Evolutionary conservation across 2,329 filamentous ascomycete species (phyloP).

Genomic region (Exophiala aquamarina): DNA sequence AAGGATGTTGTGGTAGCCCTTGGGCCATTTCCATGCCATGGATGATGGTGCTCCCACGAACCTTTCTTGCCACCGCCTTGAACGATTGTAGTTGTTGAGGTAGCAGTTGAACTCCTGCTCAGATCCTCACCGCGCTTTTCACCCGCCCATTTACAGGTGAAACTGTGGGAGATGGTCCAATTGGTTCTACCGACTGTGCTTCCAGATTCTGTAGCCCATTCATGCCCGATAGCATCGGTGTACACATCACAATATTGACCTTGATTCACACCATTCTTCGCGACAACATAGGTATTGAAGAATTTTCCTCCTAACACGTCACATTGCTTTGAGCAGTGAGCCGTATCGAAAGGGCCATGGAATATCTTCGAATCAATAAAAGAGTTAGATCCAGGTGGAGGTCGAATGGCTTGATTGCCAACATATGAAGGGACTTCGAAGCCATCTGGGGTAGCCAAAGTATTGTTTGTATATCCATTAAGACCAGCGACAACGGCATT

Average conservation of each 20-base stretch:
- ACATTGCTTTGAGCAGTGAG: slow-evolving; percentile 16
- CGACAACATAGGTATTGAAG: slow-evolving; percentile 24
- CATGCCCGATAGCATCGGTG: slow-evolving; percentile 6
- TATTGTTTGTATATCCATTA: slow-evolving; percentile 22
- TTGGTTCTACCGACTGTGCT: slow-evolving; percentile 11
- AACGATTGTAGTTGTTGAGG: not conserved
- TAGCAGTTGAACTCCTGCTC: not conserved
- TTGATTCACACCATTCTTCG: slow-evolving; percentile 13
- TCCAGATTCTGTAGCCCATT: slow-evolving; percentile 15
- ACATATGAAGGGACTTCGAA: slow-evolving; percentile 18
- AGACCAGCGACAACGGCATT: slow-evolving; percentile 20
- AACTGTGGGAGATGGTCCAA: slow-evolving; percentile 16
- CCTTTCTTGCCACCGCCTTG: not conserved
- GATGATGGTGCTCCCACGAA: slow-evolving; percentile 15
- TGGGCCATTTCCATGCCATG: slow-evolving; percentile 14
- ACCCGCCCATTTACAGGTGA: slow-evolving; percentile 11
- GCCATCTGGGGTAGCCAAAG: slow-evolving; percentile 11
- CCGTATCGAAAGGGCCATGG: slow-evolving; percentile 16
- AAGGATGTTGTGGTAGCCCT: not conserved
- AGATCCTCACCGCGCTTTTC: slow-evolving; percentile 7
- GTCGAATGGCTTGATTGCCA: slow-evolving; percentile 14
- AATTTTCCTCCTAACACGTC: slow-evolving; percentile 13
- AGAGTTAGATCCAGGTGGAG: slow-evolving; percentile 10
- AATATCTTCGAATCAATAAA: slow-evolving; percentile 21
- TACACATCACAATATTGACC: slow-evolving; percentile 24